These are phyloP conservation scores for Gnetum montanum DNA, from an alignment of 75 land plant genomes.

Conservation along the genomic window DNA sequence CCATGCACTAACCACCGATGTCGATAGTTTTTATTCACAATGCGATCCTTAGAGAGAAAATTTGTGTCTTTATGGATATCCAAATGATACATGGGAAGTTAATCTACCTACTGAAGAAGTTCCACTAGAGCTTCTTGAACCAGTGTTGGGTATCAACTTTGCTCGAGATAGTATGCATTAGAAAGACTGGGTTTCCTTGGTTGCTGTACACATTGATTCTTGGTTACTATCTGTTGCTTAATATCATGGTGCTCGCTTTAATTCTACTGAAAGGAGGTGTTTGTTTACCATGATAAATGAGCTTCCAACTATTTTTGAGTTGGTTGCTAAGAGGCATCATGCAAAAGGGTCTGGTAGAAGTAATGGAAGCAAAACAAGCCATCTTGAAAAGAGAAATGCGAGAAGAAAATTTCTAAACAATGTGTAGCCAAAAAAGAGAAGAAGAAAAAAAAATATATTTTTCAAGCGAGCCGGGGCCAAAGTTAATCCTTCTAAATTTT, in stretches of 20 bases:
- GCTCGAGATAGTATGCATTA: slow-evolving; percentile 84
- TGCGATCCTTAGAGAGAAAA: slow-evolving; percentile 97
- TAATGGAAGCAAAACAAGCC: slow-evolving; percentile 52
- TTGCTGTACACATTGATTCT: slow-evolving; percentile 85
- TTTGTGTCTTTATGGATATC: slow-evolving; percentile 66
- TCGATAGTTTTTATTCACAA: slow-evolving; percentile 55
- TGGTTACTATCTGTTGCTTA: slow-evolving; percentile 84
- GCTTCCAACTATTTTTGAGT: slow-evolving; percentile 81
- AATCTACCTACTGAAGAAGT: slow-evolving; percentile 79
- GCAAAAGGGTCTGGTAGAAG: slow-evolving; percentile 56
- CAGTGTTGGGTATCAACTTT: slow-evolving; percentile 87
- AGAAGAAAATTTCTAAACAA: too few relatives aligned
- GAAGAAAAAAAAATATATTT: too few relatives aligned
- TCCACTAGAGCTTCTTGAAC: slow-evolving; percentile 91
- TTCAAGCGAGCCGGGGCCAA: too few relatives aligned
- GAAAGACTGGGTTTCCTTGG: slow-evolving; percentile 72
- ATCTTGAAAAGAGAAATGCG: slow-evolving; percentile 32
- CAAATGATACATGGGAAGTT: slow-evolving; percentile 82
- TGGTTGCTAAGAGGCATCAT: slow-evolving; percentile 64
- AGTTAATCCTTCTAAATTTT: too few relatives aligned
- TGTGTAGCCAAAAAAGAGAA: too few relatives aligned
- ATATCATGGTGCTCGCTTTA: slow-evolving; percentile 66
- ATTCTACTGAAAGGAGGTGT: slow-evolving; percentile 58
- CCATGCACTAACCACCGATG: slow-evolving; percentile 68
- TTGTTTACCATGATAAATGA: neutral